A percentile compares a stretch with the other conserved stretches of the same genome.
These are phyloP conservation scores for Colletotrichum sp. DNA, from an alignment of 2,329 filamentous ascomycete species.

Conservation along the genomic window DNA sequence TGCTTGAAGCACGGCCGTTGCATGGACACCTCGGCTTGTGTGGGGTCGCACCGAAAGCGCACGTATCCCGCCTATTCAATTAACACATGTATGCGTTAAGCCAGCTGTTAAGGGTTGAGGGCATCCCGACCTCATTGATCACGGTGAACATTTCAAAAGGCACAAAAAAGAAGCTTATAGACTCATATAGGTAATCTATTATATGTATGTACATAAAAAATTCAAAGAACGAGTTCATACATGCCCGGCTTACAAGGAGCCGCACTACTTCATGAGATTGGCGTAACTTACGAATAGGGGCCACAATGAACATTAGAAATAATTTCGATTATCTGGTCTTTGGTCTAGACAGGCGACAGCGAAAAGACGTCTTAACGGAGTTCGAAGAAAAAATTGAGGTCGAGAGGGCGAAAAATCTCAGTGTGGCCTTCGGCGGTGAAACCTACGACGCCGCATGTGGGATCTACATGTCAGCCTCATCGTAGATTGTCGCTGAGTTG, in stretches of 20 bases:
- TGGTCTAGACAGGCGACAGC: background rate
- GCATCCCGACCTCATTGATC: background rate
- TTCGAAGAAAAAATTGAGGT: background rate
- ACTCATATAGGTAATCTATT: background rate
- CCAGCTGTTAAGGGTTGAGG: background rate
- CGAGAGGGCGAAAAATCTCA: background rate
- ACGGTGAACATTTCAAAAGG: background rate
- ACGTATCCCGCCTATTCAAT: background rate
- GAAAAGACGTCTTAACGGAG: background rate
- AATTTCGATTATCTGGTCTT: background rate
- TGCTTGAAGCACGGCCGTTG: slow-evolving; percentile 15
- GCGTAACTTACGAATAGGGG: background rate
- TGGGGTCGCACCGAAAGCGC: background rate
- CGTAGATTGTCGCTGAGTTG: rapidly evolving
- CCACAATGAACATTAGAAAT: background rate
- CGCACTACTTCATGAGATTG: background rate
- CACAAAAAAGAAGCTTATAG: background rate
- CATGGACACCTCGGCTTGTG: background rate
- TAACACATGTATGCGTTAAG: background rate
- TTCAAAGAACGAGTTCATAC: background rate
- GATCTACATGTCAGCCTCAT: background rate
- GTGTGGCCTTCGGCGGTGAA: background rate
- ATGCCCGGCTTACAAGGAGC: background rate
- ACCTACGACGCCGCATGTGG: background rate
- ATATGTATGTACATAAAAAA: background rate